Base-by-base conservation (phyloP, 257 asterid species). In the Solanum bukasovii region DNA sequence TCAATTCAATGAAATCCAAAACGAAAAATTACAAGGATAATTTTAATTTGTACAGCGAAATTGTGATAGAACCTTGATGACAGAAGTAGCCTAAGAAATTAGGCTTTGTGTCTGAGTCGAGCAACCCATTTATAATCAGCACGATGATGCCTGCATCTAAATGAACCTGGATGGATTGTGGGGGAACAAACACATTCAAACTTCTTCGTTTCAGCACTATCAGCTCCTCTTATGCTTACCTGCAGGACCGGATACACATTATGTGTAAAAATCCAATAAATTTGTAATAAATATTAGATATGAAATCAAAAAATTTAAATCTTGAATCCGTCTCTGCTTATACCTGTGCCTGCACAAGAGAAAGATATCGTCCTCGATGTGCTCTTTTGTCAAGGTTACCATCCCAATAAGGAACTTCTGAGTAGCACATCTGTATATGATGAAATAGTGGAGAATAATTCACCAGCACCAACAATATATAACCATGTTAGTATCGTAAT, bases 111-210 rank as follows among this genome's bases (percentile, higher is more conserved):
- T 29, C 87, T n/a, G 34, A 9, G 79, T 37, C 87, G 87, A 73
- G 89, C 85, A 87, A 86, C 88, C 93, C 93, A 90, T 81, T 74
- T 89, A 88, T 90, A 90, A 20, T 84, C 87, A 20, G 56, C 38
- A 84, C 56, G 91, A 87, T 89, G 93, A 14, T 68, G 88, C 81
- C 93, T 87, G 83, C 90, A 89, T 88, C 89, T 87, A 72, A 88
- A 91, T 11, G 92, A 88, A 23, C 93, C 90, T 9, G 93, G 92
- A 59, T 91, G 94, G 61, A 23, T 70, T 33, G 92, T 90, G 9
- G 93, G 93, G 61, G 94, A 89, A 84, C 93, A 91, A 2, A 91
- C 59, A 21, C 93, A 91, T 52, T 84, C 90, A 81, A 81, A 9
- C 70, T 88, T 89, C 87, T 35, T 87, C 61, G 10, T 38, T 4